Base-by-base conservation (phyloP, 2,329 filamentous ascomycete species). In the Camillea tinctor region DNA sequence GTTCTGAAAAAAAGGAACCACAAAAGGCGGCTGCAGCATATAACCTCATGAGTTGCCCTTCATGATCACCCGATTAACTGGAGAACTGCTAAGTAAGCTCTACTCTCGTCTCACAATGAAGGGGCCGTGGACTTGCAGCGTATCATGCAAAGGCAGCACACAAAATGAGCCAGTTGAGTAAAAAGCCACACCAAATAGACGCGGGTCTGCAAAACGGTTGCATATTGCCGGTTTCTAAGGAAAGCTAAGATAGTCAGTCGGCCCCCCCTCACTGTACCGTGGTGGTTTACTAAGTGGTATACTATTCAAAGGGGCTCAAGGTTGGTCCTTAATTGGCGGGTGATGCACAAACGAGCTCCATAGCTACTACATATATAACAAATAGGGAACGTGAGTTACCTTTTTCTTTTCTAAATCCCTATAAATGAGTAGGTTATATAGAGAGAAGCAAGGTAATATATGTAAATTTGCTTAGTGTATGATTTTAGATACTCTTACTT, bases 251-350 rank as follows among this genome's bases (percentile, higher is more conserved):
- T 44, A 44, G 13, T n/a, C 36, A 11, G n/a, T n/a, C n/a, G n/a
- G n/a, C n/a, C 6, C 36, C 50, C 21, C 17, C 20, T 44, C 23
- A 24, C 40, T 59, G 21, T n/a, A 55, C 19, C 50, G 20, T 50
- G 55, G 26, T 21, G 13, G 52, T 55, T 51, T 52, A 40, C 55
- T 53, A 9, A 30, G 6, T 30, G 26, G 26, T 30, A 44, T 44
- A 44, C 36, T 44, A 11, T 53, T 26, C 54, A 54, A 58, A 54
- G 53, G 22, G 19, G 40, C 36, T 36, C 19, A 19, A 53, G 54
- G 59, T 48, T 44, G 50, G 26, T 57, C 54, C 36, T 62, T 66
- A 60, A 68, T 69, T 64, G 66, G 64, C 61, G 60, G 58, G 60
- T 54, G 60, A 61, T 60, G 60, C 59, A 36, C 52, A 55, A 24